phyloP scores from a whole-genome alignment of 768 basidiomycete genomes.

The Psilocybe sp. region DNA sequence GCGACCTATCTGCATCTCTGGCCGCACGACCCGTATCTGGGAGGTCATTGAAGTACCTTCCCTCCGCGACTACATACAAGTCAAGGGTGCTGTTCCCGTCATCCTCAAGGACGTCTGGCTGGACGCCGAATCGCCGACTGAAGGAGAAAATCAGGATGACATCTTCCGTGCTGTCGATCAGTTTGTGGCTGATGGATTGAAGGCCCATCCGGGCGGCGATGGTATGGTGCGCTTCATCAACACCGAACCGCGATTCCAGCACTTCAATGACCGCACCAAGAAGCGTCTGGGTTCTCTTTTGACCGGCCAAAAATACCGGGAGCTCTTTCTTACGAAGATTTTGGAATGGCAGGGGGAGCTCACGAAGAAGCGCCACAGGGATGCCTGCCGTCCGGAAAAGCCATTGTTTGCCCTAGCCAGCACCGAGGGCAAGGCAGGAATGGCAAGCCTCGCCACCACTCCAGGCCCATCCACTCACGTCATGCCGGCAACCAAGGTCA shows the following conservation, averaged over 20 bases:
- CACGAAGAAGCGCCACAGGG: no score
- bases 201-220: not conserved
- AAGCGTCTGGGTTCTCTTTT: no score
- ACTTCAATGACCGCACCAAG: not conserved
- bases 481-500: no score
- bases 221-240: not conserved
- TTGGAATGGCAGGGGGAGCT: no score
- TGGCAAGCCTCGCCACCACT: no score
- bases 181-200: not conserved
- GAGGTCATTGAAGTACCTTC: not conserved
- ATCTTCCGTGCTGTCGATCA: conserved; percentile 8
- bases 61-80: not conserved
- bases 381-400: no score
- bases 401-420: no score
- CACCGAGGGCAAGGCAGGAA: no score
- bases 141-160: conserved; percentile 13
- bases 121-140: conserved; percentile 4
- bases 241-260: not conserved
- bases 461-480: no score
- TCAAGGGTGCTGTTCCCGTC: not conserved
- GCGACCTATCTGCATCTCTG: conserved; percentile 5
- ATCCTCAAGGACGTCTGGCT: conserved; percentile 21
- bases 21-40: conserved; percentile 11
- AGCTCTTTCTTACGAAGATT: no score
- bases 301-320: no score